Conservation (phyloP, 2,329 filamentous ascomycete genomes). For the Atkinsonella hypoxylon region DNA sequence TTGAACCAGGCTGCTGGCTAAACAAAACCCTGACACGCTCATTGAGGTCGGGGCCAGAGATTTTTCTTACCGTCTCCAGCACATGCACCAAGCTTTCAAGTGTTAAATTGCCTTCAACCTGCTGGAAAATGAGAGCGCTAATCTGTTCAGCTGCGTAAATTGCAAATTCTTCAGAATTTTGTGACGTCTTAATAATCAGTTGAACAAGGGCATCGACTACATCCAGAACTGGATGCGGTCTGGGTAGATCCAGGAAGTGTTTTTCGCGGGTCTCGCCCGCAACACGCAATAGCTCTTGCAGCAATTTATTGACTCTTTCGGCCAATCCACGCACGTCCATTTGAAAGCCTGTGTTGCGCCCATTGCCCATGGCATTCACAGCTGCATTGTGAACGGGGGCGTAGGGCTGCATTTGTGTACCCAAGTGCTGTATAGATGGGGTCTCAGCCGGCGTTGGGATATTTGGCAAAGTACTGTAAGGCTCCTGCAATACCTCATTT, state of each 20-base stretch:
- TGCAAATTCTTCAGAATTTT: slow-evolving; percentile 48
- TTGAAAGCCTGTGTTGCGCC: slow-evolving; percentile 34
- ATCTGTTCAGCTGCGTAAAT: slow-evolving; percentile 50
- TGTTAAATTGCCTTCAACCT: slow-evolving; percentile 41
- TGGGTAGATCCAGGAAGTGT: slow-evolving; percentile 47
- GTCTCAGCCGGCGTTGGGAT: slow-evolving; percentile 49
- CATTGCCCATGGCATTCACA: slow-evolving; percentile 30
- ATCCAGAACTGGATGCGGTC: slow-evolving; percentile 48
- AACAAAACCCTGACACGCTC: slow-evolving; percentile 44
- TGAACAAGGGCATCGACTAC: slow-evolving; percentile 49
- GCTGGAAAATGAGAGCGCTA: slow-evolving; percentile 42
- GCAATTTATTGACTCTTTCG: slow-evolving; percentile 45
- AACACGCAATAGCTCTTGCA: slow-evolving; percentile 43
- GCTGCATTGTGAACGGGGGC: slow-evolving; percentile 35
- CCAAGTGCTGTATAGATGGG: slow-evolving; percentile 40
- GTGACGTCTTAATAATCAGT: slow-evolving; percentile 50
- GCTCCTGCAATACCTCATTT: slow-evolving; percentile 52
- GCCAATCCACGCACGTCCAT: slow-evolving; percentile 40
- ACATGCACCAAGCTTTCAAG: slow-evolving; percentile 52
- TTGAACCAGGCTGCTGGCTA: slow-evolving; percentile 41
- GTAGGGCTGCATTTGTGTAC: slow-evolving; percentile 43
- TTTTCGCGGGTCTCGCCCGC: slow-evolving; percentile 43
- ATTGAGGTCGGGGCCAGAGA: slow-evolving; percentile 41
- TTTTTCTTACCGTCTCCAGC: slow-evolving; percentile 47
- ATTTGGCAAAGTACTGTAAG: slow-evolving; percentile 43